A percentile compares a stretch with the other conserved stretches of the same genome.
These are phyloP conservation scores for Apiospora rasikravindrae DNA, from an alignment of 2,329 filamentous ascomycete genomes.

Conservation along the genomic window DNA sequence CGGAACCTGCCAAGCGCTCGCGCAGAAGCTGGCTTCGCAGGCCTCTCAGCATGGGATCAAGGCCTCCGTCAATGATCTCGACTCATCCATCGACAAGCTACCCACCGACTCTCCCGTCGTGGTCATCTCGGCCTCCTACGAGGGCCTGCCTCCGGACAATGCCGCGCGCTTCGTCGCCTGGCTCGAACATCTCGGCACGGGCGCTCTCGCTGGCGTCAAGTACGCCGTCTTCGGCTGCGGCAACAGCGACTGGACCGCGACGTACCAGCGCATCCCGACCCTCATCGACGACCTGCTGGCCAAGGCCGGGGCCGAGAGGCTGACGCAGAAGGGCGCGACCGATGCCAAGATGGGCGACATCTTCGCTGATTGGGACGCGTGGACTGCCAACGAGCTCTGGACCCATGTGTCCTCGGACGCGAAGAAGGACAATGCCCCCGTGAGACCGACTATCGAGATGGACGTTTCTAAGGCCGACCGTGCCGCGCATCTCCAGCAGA, in stretches of 20 bases:
- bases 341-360: slow-evolving; percentile 17
- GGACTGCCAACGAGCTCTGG: slow-evolving; percentile 2
- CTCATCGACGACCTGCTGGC: slow-evolving; percentile 61
- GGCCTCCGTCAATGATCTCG: slow-evolving; percentile 49
- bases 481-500: slow-evolving; percentile 50
- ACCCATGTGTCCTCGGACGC: background rate
- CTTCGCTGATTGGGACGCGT: slow-evolving; percentile 14
- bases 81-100: slow-evolving; percentile 55
- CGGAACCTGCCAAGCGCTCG: slow-evolving; percentile 62
- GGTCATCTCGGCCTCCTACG: slow-evolving; percentile 61
- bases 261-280: slow-evolving; percentile 71
- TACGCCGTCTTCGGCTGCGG: slow-evolving; percentile 65
- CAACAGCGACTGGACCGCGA: slow-evolving; percentile 57
- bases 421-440: background rate
- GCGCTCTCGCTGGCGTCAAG: slow-evolving; percentile 49
- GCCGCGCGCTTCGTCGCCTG: slow-evolving; percentile 60
- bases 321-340: slow-evolving; percentile 19
- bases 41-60: slow-evolving; percentile 53
- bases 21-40: slow-evolving; percentile 53
- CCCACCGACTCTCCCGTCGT: slow-evolving; percentile 54
- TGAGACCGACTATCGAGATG: slow-evolving; percentile 23
- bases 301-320: slow-evolving; percentile 47
- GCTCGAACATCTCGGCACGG: slow-evolving; percentile 49
- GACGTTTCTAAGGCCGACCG: slow-evolving; percentile 31
- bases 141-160: slow-evolving; percentile 63